Percentiles rank a stretch among this genome's conserved stretches.
Conservation (phyloP, 306 rosid genomes). For the Senna siamea region DNA sequence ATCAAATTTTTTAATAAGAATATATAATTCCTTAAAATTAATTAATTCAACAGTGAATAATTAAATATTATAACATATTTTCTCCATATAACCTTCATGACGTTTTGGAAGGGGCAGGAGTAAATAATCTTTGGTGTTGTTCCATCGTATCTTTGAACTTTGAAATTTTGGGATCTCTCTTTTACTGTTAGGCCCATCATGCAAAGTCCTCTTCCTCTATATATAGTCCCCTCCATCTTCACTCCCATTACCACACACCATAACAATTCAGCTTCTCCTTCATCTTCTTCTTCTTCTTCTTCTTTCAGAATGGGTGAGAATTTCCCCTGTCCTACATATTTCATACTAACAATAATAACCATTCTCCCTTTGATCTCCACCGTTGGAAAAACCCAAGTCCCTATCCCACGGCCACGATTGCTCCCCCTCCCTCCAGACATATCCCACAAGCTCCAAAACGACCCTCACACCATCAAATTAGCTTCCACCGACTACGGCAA, state of each 20-base stretch:
- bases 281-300: too few species aligned
- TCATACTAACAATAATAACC: slow-evolving; percentile 41
- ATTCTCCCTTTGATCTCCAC: slow-evolving; percentile 51
- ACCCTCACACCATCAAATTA: slow-evolving; percentile 48
- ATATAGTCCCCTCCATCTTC: slow-evolving; percentile 35
- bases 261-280: too few species aligned
- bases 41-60: too few species aligned
- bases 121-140: slow-evolving; percentile 36
- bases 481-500: slow-evolving; percentile 78
- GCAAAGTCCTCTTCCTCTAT: slow-evolving; percentile 49
- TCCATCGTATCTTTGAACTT: slow-evolving; percentile 58
- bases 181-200: slow-evolving; percentile 39
- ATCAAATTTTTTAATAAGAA: too few species aligned
- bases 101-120: slow-evolving; percentile 32
- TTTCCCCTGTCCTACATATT: slow-evolving; percentile 33
- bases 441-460: slow-evolving; percentile 49
- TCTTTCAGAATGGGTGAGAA: slow-evolving; percentile 48
- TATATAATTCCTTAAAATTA: too few species aligned
- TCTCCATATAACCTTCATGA: too few species aligned
- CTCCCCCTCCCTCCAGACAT: slow-evolving; percentile 25
- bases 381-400: slow-evolving; percentile 43
- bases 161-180: slow-evolving; percentile 28
- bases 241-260: slow-evolving; percentile 21
- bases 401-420: slow-evolving; percentile 20
- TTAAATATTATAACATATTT: too few species aligned